A percentile compares a stretch with the other conserved stretches of the same genome.
Conservation (phyloP, 2,329 filamentous ascomycete genomes). For the Graphium sp. region DNA sequence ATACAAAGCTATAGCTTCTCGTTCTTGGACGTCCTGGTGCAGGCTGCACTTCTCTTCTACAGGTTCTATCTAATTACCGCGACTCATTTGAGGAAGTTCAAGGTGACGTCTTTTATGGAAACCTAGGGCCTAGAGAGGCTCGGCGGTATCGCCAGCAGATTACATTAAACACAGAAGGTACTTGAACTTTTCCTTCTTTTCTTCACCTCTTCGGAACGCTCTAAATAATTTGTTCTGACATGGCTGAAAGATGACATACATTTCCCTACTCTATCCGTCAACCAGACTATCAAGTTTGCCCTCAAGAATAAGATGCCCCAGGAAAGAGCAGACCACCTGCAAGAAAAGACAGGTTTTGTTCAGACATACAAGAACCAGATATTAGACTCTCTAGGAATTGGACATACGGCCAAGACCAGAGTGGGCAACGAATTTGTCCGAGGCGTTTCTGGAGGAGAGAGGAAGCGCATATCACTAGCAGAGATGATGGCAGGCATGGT, state of each 20-base stretch:
- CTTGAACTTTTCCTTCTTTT: background rate
- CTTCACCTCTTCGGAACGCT: no score
- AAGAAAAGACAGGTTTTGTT: constrained; percentile 13
- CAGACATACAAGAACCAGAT: constrained; percentile 14
- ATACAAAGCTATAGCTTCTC: constrained; percentile 9
- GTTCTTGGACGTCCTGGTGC: constrained; percentile 15
- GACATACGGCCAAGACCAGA: constrained; percentile 50
- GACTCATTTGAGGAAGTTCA: constrained; percentile 12
- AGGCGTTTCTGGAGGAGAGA: constrained; percentile 43
- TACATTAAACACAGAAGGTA: constrained; percentile 15
- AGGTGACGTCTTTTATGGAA: constrained; percentile 12
- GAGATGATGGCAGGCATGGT: constrained; percentile 47
- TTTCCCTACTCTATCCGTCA: constrained; percentile 52
- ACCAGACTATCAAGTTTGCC: constrained; percentile 50
- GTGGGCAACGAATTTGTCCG: constrained; percentile 55
- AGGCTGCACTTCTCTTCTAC: constrained; percentile 14
- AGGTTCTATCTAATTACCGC: constrained; percentile 13
- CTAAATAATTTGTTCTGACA: no score
- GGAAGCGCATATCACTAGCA: constrained; percentile 61
- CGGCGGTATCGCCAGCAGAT: constrained; percentile 12
- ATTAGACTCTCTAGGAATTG: constrained; percentile 46
- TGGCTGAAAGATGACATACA: constrained; percentile 34
- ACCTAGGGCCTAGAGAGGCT: constrained; percentile 10
- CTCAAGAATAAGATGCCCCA: constrained; percentile 46
- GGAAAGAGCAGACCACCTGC: constrained; percentile 24